Evolutionary conservation across 2,329 filamentous ascomycete genomes (phyloP).

Genomic region (Ophiostoma ulmi): DNA sequence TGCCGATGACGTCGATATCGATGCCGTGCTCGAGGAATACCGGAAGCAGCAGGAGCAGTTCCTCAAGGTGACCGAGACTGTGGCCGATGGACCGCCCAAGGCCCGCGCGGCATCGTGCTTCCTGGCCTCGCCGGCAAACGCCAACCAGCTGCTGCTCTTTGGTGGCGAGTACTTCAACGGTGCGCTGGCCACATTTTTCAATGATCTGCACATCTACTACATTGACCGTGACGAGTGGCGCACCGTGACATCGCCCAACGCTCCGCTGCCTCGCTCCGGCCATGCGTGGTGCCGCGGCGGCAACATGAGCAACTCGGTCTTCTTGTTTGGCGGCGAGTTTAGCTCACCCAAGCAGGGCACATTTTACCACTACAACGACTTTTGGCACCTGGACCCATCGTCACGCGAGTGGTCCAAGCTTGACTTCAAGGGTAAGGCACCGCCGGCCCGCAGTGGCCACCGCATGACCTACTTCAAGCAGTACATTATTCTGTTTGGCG

Average conservation of each 20-base stretch:
- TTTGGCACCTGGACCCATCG: constrained; percentile 84
- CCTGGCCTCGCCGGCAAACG: constrained; percentile 77
- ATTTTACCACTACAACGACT: constrained; percentile 99
- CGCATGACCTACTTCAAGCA: constrained; percentile 97
- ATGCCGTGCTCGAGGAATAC: constrained; percentile 89
- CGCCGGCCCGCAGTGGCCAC: constrained; percentile 83
- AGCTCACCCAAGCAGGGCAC: constrained; percentile 95
- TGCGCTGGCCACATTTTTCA: constrained; percentile 68
- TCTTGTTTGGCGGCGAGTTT: constrained; percentile 94
- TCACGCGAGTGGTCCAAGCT: constrained; percentile 87
- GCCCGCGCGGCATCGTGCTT: constrained; percentile 76
- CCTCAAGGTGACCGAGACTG: constrained; percentile 82
- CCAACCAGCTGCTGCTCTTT: constrained; percentile 83
- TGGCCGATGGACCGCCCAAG: constrained; percentile 65
- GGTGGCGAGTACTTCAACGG: constrained; percentile 97
- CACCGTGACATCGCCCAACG: constrained; percentile 83
- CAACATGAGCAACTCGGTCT: constrained; percentile 73
- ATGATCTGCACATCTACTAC: constrained; percentile 64
- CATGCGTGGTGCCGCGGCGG: constrained; percentile 92
- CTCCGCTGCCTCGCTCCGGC: constrained; percentile 80
- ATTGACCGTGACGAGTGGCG: constrained; percentile 87
- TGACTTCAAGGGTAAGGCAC: constrained; percentile 69
- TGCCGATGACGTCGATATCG: constrained; percentile 86
- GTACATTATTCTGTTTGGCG: constrained; percentile 91
- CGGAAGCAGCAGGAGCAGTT: constrained; percentile 90